Conservation (phyloP, 176 grass and related monocot genomes). For the Olyra latifolia region DNA sequence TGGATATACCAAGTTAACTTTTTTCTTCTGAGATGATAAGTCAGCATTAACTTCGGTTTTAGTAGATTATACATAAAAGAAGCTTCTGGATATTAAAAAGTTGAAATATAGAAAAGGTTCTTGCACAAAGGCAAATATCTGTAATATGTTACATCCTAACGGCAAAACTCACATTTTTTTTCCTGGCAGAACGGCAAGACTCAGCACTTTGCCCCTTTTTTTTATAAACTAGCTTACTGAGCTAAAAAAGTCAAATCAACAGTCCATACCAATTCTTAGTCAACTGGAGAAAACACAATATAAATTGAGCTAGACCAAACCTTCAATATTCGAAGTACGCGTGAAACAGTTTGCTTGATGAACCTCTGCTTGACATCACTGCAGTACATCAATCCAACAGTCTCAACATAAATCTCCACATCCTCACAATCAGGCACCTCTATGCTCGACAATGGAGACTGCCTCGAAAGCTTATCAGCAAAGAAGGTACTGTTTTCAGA, state of each 20-base stretch:
- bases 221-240: background rate
- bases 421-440: slow-evolving; percentile 81
- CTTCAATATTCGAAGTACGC: slow-evolving; percentile 77
- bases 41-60: background rate
- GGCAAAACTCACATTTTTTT: background rate
- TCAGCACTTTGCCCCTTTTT: background rate
- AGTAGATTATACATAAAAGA: background rate
- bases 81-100: background rate
- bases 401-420: slow-evolving; percentile 87
- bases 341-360: slow-evolving; percentile 81
- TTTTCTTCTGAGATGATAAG: background rate
- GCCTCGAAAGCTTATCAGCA: slow-evolving; percentile 57
- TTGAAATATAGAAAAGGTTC: background rate
- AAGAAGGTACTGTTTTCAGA: slow-evolving; percentile 72
- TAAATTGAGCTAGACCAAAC: slow-evolving; percentile 35
- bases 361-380: slow-evolving; percentile 80
- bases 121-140: background rate
- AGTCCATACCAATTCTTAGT: background rate
- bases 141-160: background rate
- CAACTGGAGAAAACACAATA: background rate
- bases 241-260: background rate
- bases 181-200: background rate
- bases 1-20: background rate
- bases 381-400: slow-evolving; percentile 88
- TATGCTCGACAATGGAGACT: slow-evolving; percentile 55